A percentile compares a stretch with the other conserved stretches of the same genome.
Evolutionary conservation across 305 asterid genomes (phyloP).

Genomic region (Fraxinus baroniana): DNA sequence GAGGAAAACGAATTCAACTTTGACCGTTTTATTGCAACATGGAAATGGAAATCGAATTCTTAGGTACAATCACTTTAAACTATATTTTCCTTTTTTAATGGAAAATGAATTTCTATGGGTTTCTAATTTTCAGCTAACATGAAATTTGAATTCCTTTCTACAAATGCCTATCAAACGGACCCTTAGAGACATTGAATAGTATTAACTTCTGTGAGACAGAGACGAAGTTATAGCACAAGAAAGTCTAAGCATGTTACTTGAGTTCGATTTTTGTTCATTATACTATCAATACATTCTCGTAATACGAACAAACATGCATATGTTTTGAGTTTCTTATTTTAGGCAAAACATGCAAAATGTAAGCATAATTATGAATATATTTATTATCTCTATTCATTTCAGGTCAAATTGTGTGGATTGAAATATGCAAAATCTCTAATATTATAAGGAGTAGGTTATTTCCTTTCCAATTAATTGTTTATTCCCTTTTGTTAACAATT

Average conservation of each 20-base stretch:
- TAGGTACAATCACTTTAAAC: too few species aligned
- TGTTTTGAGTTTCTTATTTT: not conserved
- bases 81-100: too few species aligned
- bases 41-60: too few species aligned
- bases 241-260: not conserved
- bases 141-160: too few species aligned
- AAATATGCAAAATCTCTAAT: not conserved
- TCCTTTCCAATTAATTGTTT: not conserved
- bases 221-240: too few species aligned
- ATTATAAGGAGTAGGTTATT: not conserved
- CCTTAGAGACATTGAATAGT: not conserved
- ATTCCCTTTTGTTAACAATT: not conserved
- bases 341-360: not conserved
- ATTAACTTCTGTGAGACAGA: not conserved
- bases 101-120: too few species aligned
- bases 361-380: not conserved
- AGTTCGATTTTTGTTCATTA: not conserved
- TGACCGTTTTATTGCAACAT: too few species aligned
- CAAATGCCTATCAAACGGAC: too few species aligned
- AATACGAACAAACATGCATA: too few species aligned
- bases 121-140: too few species aligned
- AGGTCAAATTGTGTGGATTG: conserved; percentile 32
- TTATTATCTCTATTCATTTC: not conserved
- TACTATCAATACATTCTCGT: too few species aligned
- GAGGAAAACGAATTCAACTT: too few species aligned